phyloP scores from a whole-genome alignment of 73 alveolate species.

The Paramecium pentaurelia region DNA sequence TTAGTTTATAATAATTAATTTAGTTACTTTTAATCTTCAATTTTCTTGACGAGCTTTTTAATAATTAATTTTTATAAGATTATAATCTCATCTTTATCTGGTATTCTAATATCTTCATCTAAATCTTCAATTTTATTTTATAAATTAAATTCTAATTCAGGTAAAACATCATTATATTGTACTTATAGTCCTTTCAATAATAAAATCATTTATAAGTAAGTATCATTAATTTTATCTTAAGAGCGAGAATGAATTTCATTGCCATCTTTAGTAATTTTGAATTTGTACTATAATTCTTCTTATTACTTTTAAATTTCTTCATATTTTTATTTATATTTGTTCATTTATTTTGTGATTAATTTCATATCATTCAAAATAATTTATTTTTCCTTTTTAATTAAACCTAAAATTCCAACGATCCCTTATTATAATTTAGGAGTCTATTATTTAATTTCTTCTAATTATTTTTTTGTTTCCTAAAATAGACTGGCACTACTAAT shows the following conservation, averaged over 20 bases:
- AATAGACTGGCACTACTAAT: conserved; percentile 8
- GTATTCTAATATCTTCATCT: neutral
- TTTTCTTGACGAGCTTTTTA: conserved; percentile 10
- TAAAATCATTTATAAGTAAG: neutral
- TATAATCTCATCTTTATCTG: conserved; percentile 30
- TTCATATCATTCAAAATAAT: conserved; percentile 25
- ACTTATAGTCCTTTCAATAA: neutral
- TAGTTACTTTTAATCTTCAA: neutral
- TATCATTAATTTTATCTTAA: neutral
- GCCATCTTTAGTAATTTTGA: neutral
- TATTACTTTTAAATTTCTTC: neutral
- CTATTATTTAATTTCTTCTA: neutral
- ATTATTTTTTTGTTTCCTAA: neutral
- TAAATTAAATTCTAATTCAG: neutral
- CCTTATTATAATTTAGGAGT: neutral
- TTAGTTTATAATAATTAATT: conserved; percentile 4
- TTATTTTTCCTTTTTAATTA: conserved; percentile 33
- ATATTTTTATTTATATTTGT: conserved; percentile 1
- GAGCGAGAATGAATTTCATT: neutral
- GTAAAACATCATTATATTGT: neutral
- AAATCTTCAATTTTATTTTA: neutral
- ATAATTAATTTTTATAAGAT: neutral
- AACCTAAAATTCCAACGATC: neutral
- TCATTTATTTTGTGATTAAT: conserved; percentile 9
- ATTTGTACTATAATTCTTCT: neutral